Evolutionary conservation across 768 basidiomycete genomes (phyloP).

Genomic region (Cystobasidium ongulense): DNA sequence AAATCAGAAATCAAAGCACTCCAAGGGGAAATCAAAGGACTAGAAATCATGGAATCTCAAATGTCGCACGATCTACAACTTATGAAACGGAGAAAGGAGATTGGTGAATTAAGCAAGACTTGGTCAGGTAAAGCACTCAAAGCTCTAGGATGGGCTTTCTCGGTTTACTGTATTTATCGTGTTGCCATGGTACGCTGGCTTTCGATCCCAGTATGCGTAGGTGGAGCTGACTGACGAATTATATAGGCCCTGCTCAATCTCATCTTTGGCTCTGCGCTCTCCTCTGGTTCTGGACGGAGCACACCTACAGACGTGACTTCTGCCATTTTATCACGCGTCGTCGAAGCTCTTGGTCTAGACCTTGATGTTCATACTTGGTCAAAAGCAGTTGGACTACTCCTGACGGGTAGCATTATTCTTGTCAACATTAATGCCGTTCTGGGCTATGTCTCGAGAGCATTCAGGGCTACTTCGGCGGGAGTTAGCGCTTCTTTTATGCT

Average conservation of each 20-base stretch:
- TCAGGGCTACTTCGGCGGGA: constrained; percentile 41
- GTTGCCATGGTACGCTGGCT: constrained; percentile 38
- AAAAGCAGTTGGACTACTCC: constrained; percentile 33
- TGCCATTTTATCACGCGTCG: constrained; percentile 35
- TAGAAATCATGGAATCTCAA: constrained; percentile 39
- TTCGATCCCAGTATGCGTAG: neutral
- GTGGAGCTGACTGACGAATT: neutral
- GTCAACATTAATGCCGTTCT: constrained; percentile 42
- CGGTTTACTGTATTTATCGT: constrained; percentile 40
- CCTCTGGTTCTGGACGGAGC: neutral
- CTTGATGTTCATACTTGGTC: constrained; percentile 41
- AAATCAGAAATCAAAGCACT: constrained; percentile 35
- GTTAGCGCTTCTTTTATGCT: constrained; percentile 42
- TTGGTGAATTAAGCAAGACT: constrained; percentile 38
- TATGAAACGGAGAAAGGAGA: constrained; percentile 35
- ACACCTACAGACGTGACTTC: constrained; percentile 37
- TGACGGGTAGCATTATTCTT: constrained; percentile 41
- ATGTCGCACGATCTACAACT: constrained; percentile 38
- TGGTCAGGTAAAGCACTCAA: constrained; percentile 36
- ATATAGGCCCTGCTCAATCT: constrained; percentile 39
- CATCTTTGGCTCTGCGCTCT: constrained; percentile 37
- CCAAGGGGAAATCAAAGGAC: constrained; percentile 37
- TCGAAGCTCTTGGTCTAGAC: constrained; percentile 35
- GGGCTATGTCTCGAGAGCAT: constrained; percentile 39
- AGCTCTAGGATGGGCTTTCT: constrained; percentile 38